Evolutionary conservation across 306 rosid genomes (phyloP).

Genomic region (Dicorynia guianensis): DNA sequence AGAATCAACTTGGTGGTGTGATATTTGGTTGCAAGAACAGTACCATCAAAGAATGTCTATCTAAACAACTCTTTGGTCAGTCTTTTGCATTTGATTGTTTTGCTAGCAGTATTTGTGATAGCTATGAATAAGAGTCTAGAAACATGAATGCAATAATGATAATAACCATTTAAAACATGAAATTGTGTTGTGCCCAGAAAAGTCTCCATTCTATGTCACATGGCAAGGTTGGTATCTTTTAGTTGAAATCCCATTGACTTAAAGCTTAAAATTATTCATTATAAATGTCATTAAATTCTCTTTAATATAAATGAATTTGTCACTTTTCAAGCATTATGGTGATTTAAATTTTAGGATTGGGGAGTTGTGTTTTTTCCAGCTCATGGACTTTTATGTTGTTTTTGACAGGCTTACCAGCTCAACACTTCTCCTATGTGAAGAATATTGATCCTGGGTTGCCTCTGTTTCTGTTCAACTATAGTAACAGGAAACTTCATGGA

Average conservation of each 20-base stretch:
- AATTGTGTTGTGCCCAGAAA: not conserved
- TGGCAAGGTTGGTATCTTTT: not conserved
- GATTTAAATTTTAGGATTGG: not conserved
- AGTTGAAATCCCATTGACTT: not conserved
- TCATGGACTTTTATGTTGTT: slow-evolving; percentile 40
- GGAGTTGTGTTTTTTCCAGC: slow-evolving; percentile 17
- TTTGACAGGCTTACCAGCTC: slow-evolving; percentile 73
- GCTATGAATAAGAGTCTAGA: not conserved
- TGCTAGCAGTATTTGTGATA: slow-evolving; percentile 11
- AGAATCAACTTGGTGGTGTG: slow-evolving; percentile 85
- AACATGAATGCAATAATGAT: slow-evolving; percentile 1
- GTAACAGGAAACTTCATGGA: slow-evolving; percentile 80
- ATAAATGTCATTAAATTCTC: not conserved
- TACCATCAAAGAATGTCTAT: slow-evolving; percentile 75
- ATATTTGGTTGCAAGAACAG: slow-evolving; percentile 80
- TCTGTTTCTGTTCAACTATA: slow-evolving; percentile 83
- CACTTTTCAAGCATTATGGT: slow-evolving; percentile 17
- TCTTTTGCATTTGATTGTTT: slow-evolving; percentile 34
- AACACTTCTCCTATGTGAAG: slow-evolving; percentile 75
- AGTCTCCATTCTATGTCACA: not conserved
- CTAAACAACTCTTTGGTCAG: slow-evolving; percentile 82
- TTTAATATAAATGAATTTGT: not conserved
- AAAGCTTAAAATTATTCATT: slow-evolving; percentile 7
- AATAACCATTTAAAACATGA: slow-evolving; percentile 32
- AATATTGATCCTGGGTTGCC: slow-evolving; percentile 85